Evolutionary conservation across 768 basidiomycete genomes (phyloP), one percentile per base, ranked within the genome.

Genomic region (Chalciporus pseudorubinellus): DNA sequence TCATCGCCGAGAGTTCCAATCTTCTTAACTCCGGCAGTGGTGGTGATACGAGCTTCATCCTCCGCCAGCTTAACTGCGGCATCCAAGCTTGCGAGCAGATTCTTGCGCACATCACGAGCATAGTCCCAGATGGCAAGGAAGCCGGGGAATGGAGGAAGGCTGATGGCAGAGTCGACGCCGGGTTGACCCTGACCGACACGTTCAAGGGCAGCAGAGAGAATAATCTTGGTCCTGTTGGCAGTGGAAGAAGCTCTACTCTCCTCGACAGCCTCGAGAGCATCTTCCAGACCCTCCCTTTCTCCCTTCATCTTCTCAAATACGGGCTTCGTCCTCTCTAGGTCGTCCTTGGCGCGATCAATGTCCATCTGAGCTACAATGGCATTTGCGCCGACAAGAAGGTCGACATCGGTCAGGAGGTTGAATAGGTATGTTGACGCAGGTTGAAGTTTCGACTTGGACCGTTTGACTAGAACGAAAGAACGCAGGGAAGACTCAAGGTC

Each of bases 391-490:
- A 89, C 88, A 51, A 99, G 83, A 21, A 97, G 74, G 56, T 93
- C 91, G 44, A 99, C 77, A 66, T 99, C 95, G 44, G 84, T 76
- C 53, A 99, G 80, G n/a, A 98, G 78, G 64, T 95, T 86, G 59
- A 80, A 79, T 45, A 99, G 81, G 72, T 95, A 99, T 13, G 92
- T 95, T 53, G 89, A 83, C 12, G 86, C 94, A 14, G 97, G 97
- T 20, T 89, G 85, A 39, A 99, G 85, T 73, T 98, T 99, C 41
- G 93, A 95, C 72, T 92, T 92, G n/a, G 88, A 80, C 22, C 97
- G 87, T 74, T 98, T 98, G 71, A 87, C 84, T 55, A 98, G 85
- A 11, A 99, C 94, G 68, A 99, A 99, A 0, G 92, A 93, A 16
- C 95, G 85, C 31, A 99, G 75, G 0, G 89, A 83, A 10, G 87